These are phyloP conservation scores for Rhizoctonia solani DNA, from an alignment of 1,284 basidiomycete species.

Conservation along the genomic window DNA sequence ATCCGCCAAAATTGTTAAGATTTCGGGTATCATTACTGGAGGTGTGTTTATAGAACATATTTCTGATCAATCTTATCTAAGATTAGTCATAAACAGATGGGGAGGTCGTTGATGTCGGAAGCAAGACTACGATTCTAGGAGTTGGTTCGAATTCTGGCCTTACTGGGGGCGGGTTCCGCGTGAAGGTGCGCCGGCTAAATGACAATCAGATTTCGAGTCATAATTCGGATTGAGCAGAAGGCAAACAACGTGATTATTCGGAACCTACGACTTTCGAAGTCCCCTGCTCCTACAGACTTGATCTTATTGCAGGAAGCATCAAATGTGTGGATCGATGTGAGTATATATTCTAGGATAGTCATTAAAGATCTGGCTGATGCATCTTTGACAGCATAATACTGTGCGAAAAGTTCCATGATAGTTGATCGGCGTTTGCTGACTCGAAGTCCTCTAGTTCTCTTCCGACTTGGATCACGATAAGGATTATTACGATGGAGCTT, in stretches of 20 bases:
- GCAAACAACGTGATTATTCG: slow-evolving; percentile 40
- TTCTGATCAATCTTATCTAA: background rate
- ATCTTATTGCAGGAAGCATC: slow-evolving; percentile 42
- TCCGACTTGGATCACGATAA: slow-evolving; percentile 37
- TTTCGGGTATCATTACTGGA: slow-evolving; percentile 34
- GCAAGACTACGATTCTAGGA: slow-evolving; percentile 13
- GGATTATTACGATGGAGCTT: slow-evolving; percentile 43
- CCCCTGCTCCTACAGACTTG: slow-evolving; percentile 41
- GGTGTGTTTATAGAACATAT: background rate
- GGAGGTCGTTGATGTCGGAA: slow-evolving; percentile 33
- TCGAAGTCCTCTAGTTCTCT: slow-evolving; percentile 20
- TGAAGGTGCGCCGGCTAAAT: background rate
- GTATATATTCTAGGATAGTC: background rate
- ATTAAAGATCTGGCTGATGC: background rate
- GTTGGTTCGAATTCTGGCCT: slow-evolving; percentile 11
- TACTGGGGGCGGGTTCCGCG: slow-evolving; percentile 33
- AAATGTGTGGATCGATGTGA: slow-evolving; percentile 43
- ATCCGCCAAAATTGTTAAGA: slow-evolving; percentile 36
- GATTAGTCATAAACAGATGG: background rate
- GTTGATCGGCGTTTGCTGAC: background rate
- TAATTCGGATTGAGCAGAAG: background rate
- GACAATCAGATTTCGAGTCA: background rate
- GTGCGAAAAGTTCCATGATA: background rate
- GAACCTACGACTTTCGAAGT: slow-evolving; percentile 42
- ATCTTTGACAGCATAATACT: background rate